phyloP scores from a whole-genome alignment of 1,284 basidiomycete genomes.

The Caloboletus firmus region DNA sequence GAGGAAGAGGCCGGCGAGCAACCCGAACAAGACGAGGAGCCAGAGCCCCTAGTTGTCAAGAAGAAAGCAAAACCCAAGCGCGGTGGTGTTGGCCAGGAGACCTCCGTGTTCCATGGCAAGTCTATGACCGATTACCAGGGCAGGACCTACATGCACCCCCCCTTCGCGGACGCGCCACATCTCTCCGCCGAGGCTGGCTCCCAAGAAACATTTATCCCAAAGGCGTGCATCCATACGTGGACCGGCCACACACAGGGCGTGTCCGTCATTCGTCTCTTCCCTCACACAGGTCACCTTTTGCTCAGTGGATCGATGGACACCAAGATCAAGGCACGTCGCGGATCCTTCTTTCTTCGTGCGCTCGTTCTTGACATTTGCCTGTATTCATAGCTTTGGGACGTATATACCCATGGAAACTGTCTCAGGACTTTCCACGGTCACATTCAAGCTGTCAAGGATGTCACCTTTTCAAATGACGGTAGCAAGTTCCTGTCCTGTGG shows the following conservation, averaged over 20 bases:
- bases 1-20: constrained; percentile 54
- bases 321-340: constrained; percentile 83
- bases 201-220: constrained; percentile 93
- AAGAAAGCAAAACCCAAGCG: constrained; percentile 81
- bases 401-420: constrained; percentile 96
- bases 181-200: constrained; percentile 79
- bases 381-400: constrained; percentile 86
- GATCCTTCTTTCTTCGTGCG: not conserved
- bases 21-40: constrained; percentile 67
- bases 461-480: constrained; percentile 94
- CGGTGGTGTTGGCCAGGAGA: constrained; percentile 82
- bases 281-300: constrained; percentile 88
- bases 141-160: constrained; percentile 96
- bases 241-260: constrained; percentile 98
- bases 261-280: constrained; percentile 90
- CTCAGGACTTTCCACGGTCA: constrained; percentile 97
- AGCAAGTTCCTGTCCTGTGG: constrained; percentile 87
- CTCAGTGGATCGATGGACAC: constrained; percentile 98
- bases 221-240: constrained; percentile 96
- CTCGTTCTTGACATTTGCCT: constrained; percentile 5
- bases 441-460: constrained; percentile 93
- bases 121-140: constrained; percentile 97
- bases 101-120: constrained; percentile 96
- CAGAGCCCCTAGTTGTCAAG: constrained; percentile 51
- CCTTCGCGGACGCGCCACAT: constrained; percentile 76